Evolutionary conservation across 2,329 filamentous ascomycete species (phyloP).

Genomic region (Nemania sp.): DNA sequence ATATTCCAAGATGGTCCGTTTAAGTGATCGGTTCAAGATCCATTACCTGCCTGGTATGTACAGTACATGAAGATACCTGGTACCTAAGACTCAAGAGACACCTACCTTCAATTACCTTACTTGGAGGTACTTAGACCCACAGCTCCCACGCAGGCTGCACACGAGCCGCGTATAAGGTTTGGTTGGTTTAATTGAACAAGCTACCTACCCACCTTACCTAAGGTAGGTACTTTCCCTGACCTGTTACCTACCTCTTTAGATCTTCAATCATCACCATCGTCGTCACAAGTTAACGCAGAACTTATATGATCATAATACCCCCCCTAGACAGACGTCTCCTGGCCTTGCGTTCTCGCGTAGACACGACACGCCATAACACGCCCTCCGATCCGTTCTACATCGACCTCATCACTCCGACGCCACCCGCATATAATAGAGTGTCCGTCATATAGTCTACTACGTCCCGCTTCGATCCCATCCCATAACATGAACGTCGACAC

Average conservation of each 20-base stretch:
- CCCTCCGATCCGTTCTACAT: neutral
- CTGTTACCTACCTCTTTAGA: neutral
- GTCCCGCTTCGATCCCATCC: neutral
- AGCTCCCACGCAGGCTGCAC: slow-evolving; percentile 49
- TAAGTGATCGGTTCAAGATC: no score
- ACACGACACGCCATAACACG: neutral
- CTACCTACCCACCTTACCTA: no score
- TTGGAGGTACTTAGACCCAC: no score
- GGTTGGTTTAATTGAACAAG: neutral
- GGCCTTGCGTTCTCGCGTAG: no score
- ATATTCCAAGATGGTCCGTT: no score
- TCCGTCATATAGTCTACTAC: no score
- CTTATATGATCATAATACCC: slow-evolving; percentile 16
- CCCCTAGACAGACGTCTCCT: no score
- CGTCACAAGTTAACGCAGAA: slow-evolving; percentile 6
- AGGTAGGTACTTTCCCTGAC: no score
- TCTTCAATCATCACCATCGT: slow-evolving; percentile 19
- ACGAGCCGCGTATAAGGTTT: slow-evolving; percentile 46
- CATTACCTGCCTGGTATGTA: no score
- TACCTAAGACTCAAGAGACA: no score
- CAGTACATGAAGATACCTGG: no score
- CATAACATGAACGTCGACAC: slow-evolving; percentile 77
- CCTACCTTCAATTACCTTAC: no score
- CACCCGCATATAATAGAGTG: neutral
- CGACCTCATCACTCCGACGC: neutral